These are phyloP conservation scores for Gossypium arboreum DNA, from an alignment of 345 rosid species.

Conservation along the genomic window DNA sequence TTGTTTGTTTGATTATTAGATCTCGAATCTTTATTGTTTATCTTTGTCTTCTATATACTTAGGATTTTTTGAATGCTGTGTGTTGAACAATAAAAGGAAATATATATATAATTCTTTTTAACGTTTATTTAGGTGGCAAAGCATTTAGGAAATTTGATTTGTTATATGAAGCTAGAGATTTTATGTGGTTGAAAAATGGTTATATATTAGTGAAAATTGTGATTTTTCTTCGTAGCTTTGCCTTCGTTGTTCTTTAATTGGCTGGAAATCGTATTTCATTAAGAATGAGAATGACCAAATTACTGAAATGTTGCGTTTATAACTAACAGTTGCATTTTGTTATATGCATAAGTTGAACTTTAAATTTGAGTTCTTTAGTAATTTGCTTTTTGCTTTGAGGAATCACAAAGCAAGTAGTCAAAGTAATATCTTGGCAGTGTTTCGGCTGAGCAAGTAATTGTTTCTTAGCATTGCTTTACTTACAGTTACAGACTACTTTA, in stretches of 20 bases:
- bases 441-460: not conserved
- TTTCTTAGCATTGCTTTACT: not conserved
- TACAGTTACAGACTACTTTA: not conserved
- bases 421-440: not conserved
- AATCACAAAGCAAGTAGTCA: not conserved
- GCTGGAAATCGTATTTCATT: not conserved
- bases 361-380: not conserved
- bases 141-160: not conserved
- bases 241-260: too few species aligned
- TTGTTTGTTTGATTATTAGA: slow-evolving; percentile 24
- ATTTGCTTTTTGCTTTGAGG: not conserved
- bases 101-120: not conserved
- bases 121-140: not conserved
- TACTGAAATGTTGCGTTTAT: not conserved
- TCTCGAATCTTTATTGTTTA: slow-evolving; percentile 22
- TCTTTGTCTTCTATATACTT: slow-evolving; percentile 4
- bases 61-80: not conserved
- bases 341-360: not conserved
- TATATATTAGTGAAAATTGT: not conserved
- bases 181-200: not conserved
- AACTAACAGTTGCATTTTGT: not conserved
- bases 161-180: not conserved
- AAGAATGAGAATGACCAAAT: not conserved
- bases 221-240: not conserved
- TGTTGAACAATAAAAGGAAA: not conserved